A percentile compares a stretch with the other conserved stretches of the same genome.
Conservation (phyloP, 495 filamentous ascomycete genomes). For the Penicillium pulvis region DNA sequence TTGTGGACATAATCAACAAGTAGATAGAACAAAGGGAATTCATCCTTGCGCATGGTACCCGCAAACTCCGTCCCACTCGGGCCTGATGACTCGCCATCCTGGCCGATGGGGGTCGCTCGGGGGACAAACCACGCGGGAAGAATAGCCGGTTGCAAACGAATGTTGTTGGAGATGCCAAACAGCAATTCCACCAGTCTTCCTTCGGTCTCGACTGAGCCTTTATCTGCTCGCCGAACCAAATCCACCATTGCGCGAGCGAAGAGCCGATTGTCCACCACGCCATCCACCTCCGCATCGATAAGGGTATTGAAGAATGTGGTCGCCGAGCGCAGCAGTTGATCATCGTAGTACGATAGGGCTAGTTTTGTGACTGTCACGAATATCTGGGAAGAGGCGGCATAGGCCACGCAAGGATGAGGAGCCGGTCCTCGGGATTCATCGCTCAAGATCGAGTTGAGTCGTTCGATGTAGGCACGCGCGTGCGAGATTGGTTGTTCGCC, state of each 20-base stretch:
- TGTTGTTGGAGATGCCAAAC: constrained; percentile 94
- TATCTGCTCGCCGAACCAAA: constrained; percentile 60
- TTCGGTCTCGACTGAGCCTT: constrained; percentile 74
- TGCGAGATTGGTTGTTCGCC: constrained; percentile 52
- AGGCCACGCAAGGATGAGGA: constrained; percentile 86
- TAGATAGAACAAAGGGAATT: constrained; percentile 94
- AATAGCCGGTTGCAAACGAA: constrained; percentile 81
- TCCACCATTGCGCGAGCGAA: constrained; percentile 86
- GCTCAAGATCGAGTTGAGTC: constrained; percentile 75
- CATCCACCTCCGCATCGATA: constrained; percentile 93
- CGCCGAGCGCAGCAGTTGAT: constrained; percentile 77
- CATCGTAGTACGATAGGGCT: constrained; percentile 74
- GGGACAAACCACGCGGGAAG: constrained; percentile 83
- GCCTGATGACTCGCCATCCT: constrained; percentile 45
- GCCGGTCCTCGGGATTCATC: constrained; percentile 86
- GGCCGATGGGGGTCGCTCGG: constrained; percentile 32
- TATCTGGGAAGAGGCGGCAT: constrained; percentile 79
- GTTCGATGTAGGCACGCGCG: constrained; percentile 59
- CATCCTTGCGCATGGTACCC: constrained; percentile 83
- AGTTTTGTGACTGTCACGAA: constrained; percentile 87
- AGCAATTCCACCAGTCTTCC: constrained; percentile 84
- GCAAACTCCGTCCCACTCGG: constrained; percentile 68
- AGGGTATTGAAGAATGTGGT: constrained; percentile 83
- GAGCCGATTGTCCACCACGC: constrained; percentile 78
- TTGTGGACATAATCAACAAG: constrained; percentile 95